Evolutionary conservation across 1,284 basidiomycete species (phyloP), one percentile per base, ranked within the genome.

Genomic region (Ceratobasidium sp.): DNA sequence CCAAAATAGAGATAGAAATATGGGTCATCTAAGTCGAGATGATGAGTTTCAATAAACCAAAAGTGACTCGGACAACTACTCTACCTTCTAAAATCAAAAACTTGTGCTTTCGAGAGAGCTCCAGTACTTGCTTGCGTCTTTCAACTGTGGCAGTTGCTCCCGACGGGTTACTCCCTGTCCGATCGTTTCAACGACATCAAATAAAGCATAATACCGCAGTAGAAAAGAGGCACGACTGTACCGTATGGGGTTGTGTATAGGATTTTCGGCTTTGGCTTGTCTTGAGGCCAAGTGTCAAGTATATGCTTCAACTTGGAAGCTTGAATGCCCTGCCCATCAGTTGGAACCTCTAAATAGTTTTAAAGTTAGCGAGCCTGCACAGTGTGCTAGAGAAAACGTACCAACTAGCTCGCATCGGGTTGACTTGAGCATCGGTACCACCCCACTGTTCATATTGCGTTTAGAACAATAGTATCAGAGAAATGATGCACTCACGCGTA

Each of bases 31-130:
- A 79, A 29, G 4, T 59, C 2, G 37, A 51, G 7, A 19, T 34
- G 2, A 17, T 15, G 44, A 19, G 49, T 22, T 52, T 6, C 17
- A 40, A 52, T 11, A 43, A 68, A 78, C 79, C 57, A 22, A 56
- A 43, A 15, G 44, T 29, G 52, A 56, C 40, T 9, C 65, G 52
- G 17, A 34, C 32, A 51, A 6, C 32, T 54, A 84, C 52, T 83
- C 44, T 77, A 89, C 92, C 94, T 89, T 98, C 96, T 59, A 98
- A 85, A 80, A 98, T 93, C 68, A 97, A 84, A 80, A 98, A 89
- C 81, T 94, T 88, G 82, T 95, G 88, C 81, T 94, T 88, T 77
- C 88, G 87, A n/a, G 93, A 91, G 8, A 98, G 87, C 76, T 87
- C 85, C 29, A 98, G 88, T 7, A 97, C 89, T 81, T 93, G 93